Evolutionary conservation across 495 filamentous ascomycete species (phyloP).

Genomic region (Friedmanniomyces endolithicus): DNA sequence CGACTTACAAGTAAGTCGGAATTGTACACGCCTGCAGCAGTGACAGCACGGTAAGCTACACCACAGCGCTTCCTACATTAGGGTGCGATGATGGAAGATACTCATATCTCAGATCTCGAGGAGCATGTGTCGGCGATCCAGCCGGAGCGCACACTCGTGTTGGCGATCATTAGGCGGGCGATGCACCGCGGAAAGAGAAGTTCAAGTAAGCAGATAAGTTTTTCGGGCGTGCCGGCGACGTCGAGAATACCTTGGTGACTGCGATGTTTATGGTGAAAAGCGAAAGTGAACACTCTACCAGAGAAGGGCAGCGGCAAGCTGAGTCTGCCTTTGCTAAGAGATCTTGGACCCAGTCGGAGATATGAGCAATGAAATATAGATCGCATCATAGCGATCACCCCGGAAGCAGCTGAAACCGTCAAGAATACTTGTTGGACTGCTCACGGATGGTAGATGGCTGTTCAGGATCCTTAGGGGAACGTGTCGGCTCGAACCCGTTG

Average conservation of each 20-base stretch:
- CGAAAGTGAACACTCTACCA: neutral
- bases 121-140: slow-evolving; percentile 8
- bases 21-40: too few species aligned
- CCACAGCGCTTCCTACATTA: slow-evolving; percentile 15
- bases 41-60: slow-evolving; percentile 22
- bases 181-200: slow-evolving; percentile 10
- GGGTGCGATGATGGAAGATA: slow-evolving; percentile 20
- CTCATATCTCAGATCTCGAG: slow-evolving; percentile 10
- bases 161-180: slow-evolving; percentile 19
- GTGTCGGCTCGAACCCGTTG: too few species aligned
- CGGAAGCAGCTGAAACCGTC: slow-evolving; percentile 7
- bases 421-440: slow-evolving; percentile 19
- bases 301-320: too few species aligned
- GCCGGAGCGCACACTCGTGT: slow-evolving; percentile 10
- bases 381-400: slow-evolving; percentile 44
- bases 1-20: too few species aligned
- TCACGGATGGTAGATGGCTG: slow-evolving; percentile 18
- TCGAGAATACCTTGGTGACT: slow-evolving; percentile 45
- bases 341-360: slow-evolving; percentile 21
- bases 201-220: slow-evolving; percentile 15
- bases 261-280: slow-evolving; percentile 33
- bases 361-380: slow-evolving; percentile 41
- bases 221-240: slow-evolving; percentile 31
- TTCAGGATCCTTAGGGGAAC: neutral
- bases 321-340: neutral